Evolutionary conservation across 495 filamentous ascomycete genomes (phyloP).

Genomic region (Lasiosphaeriaceae sp.): DNA sequence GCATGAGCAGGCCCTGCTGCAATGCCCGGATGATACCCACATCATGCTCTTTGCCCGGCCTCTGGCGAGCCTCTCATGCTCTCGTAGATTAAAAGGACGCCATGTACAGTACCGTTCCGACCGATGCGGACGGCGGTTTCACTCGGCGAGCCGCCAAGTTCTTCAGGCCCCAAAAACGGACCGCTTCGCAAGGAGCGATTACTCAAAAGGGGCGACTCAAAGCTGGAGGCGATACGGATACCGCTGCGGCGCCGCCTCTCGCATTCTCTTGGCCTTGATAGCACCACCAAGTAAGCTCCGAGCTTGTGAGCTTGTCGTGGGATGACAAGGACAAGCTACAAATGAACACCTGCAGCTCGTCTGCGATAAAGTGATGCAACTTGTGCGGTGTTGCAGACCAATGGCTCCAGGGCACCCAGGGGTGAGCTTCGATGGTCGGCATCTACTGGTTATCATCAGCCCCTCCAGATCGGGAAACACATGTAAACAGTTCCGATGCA

Average conservation of each 20-base stretch:
- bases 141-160: not conserved
- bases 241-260: not conserved
- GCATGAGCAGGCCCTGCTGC: constrained; percentile 6
- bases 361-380: not conserved
- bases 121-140: not conserved
- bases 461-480: not conserved
- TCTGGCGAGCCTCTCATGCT: not conserved
- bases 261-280: not conserved
- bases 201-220: not conserved
- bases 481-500: not conserved
- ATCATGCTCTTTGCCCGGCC: not conserved
- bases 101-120: not conserved
- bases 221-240: not conserved
- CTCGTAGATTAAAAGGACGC: not conserved
- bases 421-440: not conserved
- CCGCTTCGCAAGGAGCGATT: not conserved
- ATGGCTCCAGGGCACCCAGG: not conserved
- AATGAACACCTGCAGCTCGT: not conserved
- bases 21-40: constrained; percentile 11
- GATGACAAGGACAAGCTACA: not conserved
- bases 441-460: not conserved
- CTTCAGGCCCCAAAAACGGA: not conserved
- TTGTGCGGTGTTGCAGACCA: not conserved
- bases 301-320: too few species aligned
- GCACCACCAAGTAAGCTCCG: not conserved